Evolutionary conservation across 805 yeast genomes (phyloP).

Genomic region (Ogataea glucozyma): DNA sequence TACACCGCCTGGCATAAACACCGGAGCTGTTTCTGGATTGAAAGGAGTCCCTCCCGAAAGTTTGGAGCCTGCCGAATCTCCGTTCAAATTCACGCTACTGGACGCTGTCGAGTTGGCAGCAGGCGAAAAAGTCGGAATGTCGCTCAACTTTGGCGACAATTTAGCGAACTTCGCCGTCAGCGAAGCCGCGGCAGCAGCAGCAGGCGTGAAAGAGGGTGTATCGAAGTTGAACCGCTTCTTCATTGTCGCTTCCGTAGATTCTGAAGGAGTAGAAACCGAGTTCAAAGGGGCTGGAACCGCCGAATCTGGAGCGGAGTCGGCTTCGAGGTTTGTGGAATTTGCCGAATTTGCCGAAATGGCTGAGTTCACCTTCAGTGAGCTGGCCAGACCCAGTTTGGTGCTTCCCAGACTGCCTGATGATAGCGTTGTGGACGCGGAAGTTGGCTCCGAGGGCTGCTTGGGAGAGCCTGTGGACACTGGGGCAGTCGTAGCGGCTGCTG

Average conservation of each 20-base stretch:
- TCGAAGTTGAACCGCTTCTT: slow-evolving; percentile 55
- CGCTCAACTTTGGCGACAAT: slow-evolving; percentile 50
- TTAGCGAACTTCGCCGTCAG: slow-evolving; percentile 41
- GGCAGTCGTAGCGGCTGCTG: too few species aligned
- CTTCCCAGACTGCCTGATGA: slow-evolving; percentile 9
- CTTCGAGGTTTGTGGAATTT: too few species aligned
- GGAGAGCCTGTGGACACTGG: too few species aligned
- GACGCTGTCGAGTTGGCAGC: slow-evolving; percentile 22
- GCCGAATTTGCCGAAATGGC: too few species aligned
- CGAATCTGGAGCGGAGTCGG: too few species aligned
- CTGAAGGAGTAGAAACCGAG: slow-evolving; percentile 7
- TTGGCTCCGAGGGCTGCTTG: slow-evolving; percentile 9
- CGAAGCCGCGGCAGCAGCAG: slow-evolving; percentile 37
- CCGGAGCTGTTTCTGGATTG: slow-evolving; percentile 35
- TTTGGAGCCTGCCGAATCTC: background rate
- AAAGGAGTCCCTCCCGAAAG: slow-evolving; percentile 19
- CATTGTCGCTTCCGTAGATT: slow-evolving; percentile 16
- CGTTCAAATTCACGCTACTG: slow-evolving; percentile 7
- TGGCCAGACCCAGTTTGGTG: slow-evolving; percentile 11
- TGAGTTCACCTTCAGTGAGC: slow-evolving; percentile 1
- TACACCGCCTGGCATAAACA: slow-evolving; percentile 34
- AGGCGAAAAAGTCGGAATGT: slow-evolving; percentile 52
- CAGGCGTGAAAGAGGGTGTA: slow-evolving; percentile 55
- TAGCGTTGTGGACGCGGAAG: slow-evolving; percentile 15
- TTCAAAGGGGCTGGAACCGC: slow-evolving; percentile 2